Percentiles rank a stretch among this genome's conserved stretches.
phyloP scores from a whole-genome alignment of 495 filamentous ascomycete genomes.

The Aspergillus biplanus region DNA sequence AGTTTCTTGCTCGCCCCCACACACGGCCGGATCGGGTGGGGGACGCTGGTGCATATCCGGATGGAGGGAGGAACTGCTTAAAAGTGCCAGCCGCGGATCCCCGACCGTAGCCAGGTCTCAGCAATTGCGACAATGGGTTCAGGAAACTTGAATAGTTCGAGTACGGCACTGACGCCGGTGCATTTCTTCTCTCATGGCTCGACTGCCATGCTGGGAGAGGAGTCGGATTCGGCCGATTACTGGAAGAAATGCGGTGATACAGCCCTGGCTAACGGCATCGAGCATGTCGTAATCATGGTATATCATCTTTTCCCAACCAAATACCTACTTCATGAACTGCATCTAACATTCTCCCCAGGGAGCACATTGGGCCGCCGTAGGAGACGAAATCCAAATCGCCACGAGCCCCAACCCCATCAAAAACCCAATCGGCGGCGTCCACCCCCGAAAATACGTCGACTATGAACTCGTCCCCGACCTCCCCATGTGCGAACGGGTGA shows the following conservation, averaged over 20 bases:
- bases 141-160: too few relatives aligned
- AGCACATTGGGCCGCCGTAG: slow-evolving; percentile 57
- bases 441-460: slow-evolving; percentile 54
- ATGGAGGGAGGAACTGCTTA: too few relatives aligned
- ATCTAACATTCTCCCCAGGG: slow-evolving; percentile 37
- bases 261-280: slow-evolving; percentile 55
- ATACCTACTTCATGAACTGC: background rate
- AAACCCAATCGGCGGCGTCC: slow-evolving; percentile 56
- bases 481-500: slow-evolving; percentile 40
- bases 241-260: slow-evolving; percentile 64
- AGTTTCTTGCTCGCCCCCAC: too few relatives aligned
- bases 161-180: slow-evolving; percentile 47
- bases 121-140: too few relatives aligned
- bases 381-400: slow-evolving; percentile 53
- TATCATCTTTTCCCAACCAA: background rate
- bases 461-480: slow-evolving; percentile 59
- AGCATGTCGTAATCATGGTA: slow-evolving; percentile 66
- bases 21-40: too few relatives aligned
- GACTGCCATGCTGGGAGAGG: slow-evolving; percentile 65
- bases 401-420: slow-evolving; percentile 57
- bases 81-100: too few relatives aligned
- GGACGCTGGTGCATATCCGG: too few relatives aligned
- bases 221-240: slow-evolving; percentile 56
- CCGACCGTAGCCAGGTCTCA: too few relatives aligned
- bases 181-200: slow-evolving; percentile 69